These are phyloP conservation scores for Ajuga reptans DNA, from an alignment of 305 asterid genomes.

Conservation along the genomic window DNA sequence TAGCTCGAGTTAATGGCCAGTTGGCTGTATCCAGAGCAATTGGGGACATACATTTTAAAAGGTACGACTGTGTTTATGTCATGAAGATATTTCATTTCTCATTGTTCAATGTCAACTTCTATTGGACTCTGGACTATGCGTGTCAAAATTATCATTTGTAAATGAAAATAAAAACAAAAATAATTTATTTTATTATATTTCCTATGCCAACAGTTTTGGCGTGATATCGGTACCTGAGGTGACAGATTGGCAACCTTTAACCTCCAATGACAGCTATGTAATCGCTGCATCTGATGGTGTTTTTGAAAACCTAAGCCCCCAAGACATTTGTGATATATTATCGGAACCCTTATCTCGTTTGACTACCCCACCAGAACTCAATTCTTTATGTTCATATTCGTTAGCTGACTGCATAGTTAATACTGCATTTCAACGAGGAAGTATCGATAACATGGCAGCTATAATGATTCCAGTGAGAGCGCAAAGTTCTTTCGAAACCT, in stretches of 20 bases:
- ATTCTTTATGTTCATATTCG: constrained; percentile 56
- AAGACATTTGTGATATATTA: constrained; percentile 78
- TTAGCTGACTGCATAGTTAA: constrained; percentile 80
- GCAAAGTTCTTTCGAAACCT: constrained; percentile 30
- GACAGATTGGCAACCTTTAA: constrained; percentile 88
- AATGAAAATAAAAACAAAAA: background rate
- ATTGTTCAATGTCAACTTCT: constrained; percentile 8
- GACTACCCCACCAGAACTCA: constrained; percentile 32
- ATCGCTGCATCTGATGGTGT: constrained; percentile 93
- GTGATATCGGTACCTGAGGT: constrained; percentile 93
- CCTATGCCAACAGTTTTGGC: constrained; percentile 58
- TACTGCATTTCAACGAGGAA: constrained; percentile 75
- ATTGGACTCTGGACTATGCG: background rate
- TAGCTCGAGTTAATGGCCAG: constrained; percentile 90
- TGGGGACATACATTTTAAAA: constrained; percentile 74
- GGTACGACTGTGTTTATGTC: constrained; percentile 35
- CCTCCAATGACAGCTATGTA: constrained; percentile 73
- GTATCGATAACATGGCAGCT: constrained; percentile 89
- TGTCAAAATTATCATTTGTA: constrained; percentile 1
- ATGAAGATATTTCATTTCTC: background rate
- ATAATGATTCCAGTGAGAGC: constrained; percentile 51
- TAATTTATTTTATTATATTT: constrained; percentile 18
- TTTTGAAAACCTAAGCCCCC: constrained; percentile 76
- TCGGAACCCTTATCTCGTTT: constrained; percentile 55
- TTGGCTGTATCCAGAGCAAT: constrained; percentile 92